Evolutionary conservation across 257 asterid species (phyloP).

Genomic region (Echium plantagineum): DNA sequence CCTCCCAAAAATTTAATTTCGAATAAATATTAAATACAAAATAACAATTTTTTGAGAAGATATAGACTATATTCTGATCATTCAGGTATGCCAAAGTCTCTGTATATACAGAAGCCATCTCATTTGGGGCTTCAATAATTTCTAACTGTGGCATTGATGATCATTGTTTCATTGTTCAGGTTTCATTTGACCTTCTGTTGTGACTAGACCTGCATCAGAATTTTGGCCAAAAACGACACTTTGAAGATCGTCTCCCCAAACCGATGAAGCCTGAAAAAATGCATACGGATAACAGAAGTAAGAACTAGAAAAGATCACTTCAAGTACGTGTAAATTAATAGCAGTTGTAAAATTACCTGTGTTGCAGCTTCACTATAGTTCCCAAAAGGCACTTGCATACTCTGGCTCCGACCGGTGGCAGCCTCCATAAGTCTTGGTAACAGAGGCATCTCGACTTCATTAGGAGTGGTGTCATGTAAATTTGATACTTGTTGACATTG

Average conservation of each 20-base stretch:
- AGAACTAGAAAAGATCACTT: not conserved
- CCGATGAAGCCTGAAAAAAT: constrained; percentile 38
- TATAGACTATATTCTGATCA: constrained; percentile 2
- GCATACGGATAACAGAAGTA: not conserved
- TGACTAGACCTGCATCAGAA: constrained; percentile 36
- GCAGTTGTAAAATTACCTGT: constrained; percentile 32
- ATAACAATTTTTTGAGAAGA: constrained; percentile 2
- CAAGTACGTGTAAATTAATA: not conserved
- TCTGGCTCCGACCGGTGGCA: constrained; percentile 24
- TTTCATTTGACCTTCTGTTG: constrained; percentile 43
- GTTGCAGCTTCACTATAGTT: constrained; percentile 37
- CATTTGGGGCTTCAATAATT: constrained; percentile 61
- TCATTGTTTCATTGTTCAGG: constrained; percentile 40
- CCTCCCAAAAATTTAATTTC: constrained; percentile 10
- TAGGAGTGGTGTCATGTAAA: constrained; percentile 15
- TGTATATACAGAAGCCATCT: constrained; percentile 84
- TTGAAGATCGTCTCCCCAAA: constrained; percentile 82
- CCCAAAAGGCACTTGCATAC: constrained; percentile 29
- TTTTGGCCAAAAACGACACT: constrained; percentile 65
- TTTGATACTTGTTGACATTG: constrained; percentile 32
- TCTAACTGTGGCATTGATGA: constrained; percentile 19
- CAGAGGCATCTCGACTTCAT: constrained; percentile 26
- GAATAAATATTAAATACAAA: constrained; percentile 6
- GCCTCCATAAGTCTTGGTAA: constrained; percentile 25
- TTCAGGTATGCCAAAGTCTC: constrained; percentile 13